phyloP scores from a whole-genome alignment of 768 basidiomycete genomes.

The Hypholoma fasciculare region DNA sequence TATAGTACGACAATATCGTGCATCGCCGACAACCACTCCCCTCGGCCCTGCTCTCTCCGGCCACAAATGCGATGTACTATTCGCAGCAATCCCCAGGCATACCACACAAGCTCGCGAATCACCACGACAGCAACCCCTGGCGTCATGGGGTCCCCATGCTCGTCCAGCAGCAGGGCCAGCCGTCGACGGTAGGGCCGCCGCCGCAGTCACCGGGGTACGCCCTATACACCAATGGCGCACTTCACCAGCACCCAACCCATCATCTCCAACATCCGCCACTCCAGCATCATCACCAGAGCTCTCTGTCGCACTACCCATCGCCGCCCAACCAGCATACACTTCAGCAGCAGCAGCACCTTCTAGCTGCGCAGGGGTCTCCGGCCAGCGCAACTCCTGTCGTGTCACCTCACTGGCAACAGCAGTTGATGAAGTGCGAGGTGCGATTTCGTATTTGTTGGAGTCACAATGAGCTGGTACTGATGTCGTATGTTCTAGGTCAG shows the following conservation, averaged over 20 bases:
- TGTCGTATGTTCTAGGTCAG: slow-evolving; percentile 58
- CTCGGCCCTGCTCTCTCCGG: slow-evolving; percentile 19
- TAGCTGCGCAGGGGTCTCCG: slow-evolving; percentile 60
- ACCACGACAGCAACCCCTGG: slow-evolving; percentile 80
- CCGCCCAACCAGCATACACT: slow-evolving; percentile 72
- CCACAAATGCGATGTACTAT: slow-evolving; percentile 73
- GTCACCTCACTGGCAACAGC: slow-evolving; percentile 89
- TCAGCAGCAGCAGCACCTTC: slow-evolving; percentile 39
- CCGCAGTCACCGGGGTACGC: slow-evolving; percentile 76
- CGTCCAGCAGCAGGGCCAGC: slow-evolving; percentile 47
- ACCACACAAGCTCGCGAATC: slow-evolving; percentile 71
- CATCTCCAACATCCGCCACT: slow-evolving; percentile 57
- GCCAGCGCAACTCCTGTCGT: slow-evolving; percentile 59
- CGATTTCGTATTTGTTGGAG: slow-evolving; percentile 26
- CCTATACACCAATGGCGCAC: slow-evolving; percentile 70
- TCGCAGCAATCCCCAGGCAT: slow-evolving; percentile 83
- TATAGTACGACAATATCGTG: slow-evolving; percentile 14
- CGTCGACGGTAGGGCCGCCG: slow-evolving; percentile 60
- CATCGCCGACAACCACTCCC: not conserved
- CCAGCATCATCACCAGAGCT: slow-evolving; percentile 79
- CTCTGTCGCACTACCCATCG: slow-evolving; percentile 75
- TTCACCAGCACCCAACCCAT: slow-evolving; percentile 63
- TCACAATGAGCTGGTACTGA: slow-evolving; percentile 36
- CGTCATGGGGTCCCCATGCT: slow-evolving; percentile 48
- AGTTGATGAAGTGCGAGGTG: slow-evolving; percentile 91